phyloP scores from a whole-genome alignment of 2,329 filamentous ascomycete species.

The Didymella sp. region DNA sequence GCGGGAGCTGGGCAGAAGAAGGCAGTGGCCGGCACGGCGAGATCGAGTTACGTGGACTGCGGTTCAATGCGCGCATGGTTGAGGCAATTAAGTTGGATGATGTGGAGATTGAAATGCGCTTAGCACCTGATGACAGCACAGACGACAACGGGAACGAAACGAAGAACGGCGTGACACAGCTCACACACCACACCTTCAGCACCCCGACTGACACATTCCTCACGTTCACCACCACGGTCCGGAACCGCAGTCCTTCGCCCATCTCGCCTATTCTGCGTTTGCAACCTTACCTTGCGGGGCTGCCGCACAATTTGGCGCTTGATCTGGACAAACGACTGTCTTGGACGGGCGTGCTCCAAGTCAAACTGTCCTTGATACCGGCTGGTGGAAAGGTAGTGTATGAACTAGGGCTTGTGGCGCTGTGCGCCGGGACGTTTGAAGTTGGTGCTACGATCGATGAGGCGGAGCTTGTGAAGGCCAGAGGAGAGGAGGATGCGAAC shows the following conservation, averaged over 20 bases:
- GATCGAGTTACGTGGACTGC: slow-evolving; percentile 78
- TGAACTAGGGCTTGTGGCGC: slow-evolving; percentile 72
- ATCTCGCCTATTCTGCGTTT: slow-evolving; percentile 77
- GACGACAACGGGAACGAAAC: slow-evolving; percentile 15
- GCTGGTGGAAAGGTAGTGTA: slow-evolving; percentile 67
- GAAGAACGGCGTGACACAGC: slow-evolving; percentile 39
- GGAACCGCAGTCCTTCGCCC: slow-evolving; percentile 72
- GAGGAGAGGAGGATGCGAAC: background rate
- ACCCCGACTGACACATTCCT: slow-evolving; percentile 69
- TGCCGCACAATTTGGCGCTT: slow-evolving; percentile 73
- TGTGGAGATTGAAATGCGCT: slow-evolving; percentile 65
- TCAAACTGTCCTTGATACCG: slow-evolving; percentile 68
- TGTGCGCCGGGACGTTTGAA: slow-evolving; percentile 84
- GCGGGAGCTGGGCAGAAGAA: slow-evolving; percentile 73
- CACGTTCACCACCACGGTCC: slow-evolving; percentile 72
- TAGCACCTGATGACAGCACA: slow-evolving; percentile 26
- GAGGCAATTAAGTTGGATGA: slow-evolving; percentile 84
- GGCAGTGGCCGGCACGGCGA: slow-evolving; percentile 65
- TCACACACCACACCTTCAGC: slow-evolving; percentile 56
- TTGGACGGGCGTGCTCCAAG: slow-evolving; percentile 86
- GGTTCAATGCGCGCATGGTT: slow-evolving; percentile 78
- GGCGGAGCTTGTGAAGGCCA: slow-evolving; percentile 60
- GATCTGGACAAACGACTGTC: slow-evolving; percentile 83
- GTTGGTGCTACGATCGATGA: slow-evolving; percentile 83
- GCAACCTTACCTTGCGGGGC: slow-evolving; percentile 76